phyloP scores from a whole-genome alignment of 805 yeast species.

The Kazachstania taianensis region DNA sequence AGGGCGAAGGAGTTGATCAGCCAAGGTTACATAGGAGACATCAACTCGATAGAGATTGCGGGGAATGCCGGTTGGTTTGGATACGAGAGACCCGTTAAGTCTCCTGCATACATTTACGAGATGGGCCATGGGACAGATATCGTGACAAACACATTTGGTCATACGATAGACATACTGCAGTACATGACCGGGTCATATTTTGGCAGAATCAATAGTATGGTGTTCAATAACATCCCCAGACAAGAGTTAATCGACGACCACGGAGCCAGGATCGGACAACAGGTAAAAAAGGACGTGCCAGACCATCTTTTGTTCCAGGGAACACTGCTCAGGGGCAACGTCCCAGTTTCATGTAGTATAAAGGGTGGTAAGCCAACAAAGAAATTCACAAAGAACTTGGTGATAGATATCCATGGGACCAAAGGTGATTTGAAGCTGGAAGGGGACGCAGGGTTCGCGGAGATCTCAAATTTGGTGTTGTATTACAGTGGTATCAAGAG shows the following conservation, averaged over 20 bases:
- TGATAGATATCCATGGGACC: slow-evolving; percentile 28
- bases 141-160: slow-evolving; percentile 24
- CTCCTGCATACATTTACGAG: slow-evolving; percentile 22
- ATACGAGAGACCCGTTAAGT: slow-evolving; percentile 20
- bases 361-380: slow-evolving; percentile 28
- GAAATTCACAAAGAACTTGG: slow-evolving; percentile 26
- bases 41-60: slow-evolving; percentile 24
- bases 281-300: slow-evolving; percentile 20
- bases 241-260: slow-evolving; percentile 22
- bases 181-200: slow-evolving; percentile 26
- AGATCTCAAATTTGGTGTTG: slow-evolving; percentile 24
- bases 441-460: slow-evolving; percentile 29
- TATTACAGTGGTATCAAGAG: slow-evolving; percentile 23
- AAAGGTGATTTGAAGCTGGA: slow-evolving; percentile 27
- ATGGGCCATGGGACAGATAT: slow-evolving; percentile 22
- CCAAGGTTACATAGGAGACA: slow-evolving; percentile 25
- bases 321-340: slow-evolving; percentile 18
- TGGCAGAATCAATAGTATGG: slow-evolving; percentile 20
- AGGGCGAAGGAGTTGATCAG: slow-evolving; percentile 25
- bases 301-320: slow-evolving; percentile 27
- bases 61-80: slow-evolving; percentile 29
- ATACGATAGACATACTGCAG: slow-evolving; percentile 24
- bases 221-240: slow-evolving; percentile 23
- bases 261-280: slow-evolving; percentile 16
- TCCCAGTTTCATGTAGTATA: slow-evolving; percentile 25